These are phyloP conservation scores for Backusella liffmaniae DNA, from an alignment of 192 early-diverging fungal species.

Conservation along the genomic window DNA sequence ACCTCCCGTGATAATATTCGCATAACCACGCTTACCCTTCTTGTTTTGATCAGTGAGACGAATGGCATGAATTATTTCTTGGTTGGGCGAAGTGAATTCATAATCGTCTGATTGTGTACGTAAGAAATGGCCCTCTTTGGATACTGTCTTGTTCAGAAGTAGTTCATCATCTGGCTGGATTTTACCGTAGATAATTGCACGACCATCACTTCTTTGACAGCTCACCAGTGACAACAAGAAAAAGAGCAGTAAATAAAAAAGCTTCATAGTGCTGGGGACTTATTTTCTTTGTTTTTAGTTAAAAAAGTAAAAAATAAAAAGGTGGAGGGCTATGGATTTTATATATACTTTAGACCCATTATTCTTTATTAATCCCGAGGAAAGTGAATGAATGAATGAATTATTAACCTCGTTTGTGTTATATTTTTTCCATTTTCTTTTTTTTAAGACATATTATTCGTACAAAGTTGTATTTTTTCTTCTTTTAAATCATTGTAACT, in stretches of 20 bases:
- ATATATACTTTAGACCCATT: neutral
- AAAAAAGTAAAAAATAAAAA: neutral
- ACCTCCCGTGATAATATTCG: neutral
- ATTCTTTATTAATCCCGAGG: neutral
- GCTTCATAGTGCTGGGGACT: neutral
- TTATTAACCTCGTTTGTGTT: neutral
- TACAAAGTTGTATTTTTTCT: neutral
- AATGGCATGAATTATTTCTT: neutral
- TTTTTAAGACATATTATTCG: neutral
- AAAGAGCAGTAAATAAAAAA: neutral
- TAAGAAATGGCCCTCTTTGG: neutral
- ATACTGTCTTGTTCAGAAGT: neutral
- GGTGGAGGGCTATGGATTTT: neutral
- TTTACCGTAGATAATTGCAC: neutral
- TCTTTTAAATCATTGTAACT: neutral
- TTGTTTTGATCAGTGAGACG: conserved; percentile 4
- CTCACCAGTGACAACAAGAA: neutral
- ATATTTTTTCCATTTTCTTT: neutral
- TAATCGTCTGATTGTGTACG: neutral
- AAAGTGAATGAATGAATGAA: neutral
- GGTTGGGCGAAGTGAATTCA: neutral
- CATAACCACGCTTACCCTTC: neutral
- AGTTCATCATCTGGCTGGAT: neutral
- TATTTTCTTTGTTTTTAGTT: neutral
- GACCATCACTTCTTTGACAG: neutral